Evolutionary conservation across 169 alveolate species (phyloP).

Genomic region (Toxoplasma gondii): DNA sequence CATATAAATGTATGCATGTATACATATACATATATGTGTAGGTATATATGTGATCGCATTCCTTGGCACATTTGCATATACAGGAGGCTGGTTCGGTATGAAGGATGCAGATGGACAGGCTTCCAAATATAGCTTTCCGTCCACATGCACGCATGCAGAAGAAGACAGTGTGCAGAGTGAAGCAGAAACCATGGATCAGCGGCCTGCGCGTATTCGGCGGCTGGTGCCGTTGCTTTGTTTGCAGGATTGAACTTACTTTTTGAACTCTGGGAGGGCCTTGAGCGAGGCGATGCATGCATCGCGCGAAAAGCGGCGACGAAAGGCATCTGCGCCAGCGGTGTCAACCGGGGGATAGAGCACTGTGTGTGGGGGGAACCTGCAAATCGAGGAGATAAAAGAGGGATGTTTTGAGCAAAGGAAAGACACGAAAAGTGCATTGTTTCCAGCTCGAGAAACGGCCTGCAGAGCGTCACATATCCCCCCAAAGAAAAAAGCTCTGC

Average conservation of each 20-base stretch:
- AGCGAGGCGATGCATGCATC: background rate
- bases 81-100: background rate
- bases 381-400: too few relatives aligned
- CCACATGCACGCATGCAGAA: too few relatives aligned
- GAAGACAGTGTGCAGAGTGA: too few relatives aligned
- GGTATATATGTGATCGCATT: background rate
- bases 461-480: too few relatives aligned
- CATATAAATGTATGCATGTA: background rate
- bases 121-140: too few relatives aligned
- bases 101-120: too few relatives aligned
- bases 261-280: background rate
- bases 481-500: too few relatives aligned
- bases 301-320: background rate
- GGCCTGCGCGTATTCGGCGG: too few relatives aligned
- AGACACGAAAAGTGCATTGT: background rate
- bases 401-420: background rate
- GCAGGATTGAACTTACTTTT: background rate
- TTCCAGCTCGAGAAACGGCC: too few relatives aligned
- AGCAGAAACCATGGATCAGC: too few relatives aligned
- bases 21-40: background rate
- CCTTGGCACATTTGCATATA: background rate
- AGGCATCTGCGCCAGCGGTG: background rate
- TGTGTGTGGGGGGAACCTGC: background rate
- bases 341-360: slow-evolving; percentile 1
- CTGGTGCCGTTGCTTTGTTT: too few relatives aligned